phyloP scores from a whole-genome alignment of 768 basidiomycete genomes.

The Punctularia strigosozonata region DNA sequence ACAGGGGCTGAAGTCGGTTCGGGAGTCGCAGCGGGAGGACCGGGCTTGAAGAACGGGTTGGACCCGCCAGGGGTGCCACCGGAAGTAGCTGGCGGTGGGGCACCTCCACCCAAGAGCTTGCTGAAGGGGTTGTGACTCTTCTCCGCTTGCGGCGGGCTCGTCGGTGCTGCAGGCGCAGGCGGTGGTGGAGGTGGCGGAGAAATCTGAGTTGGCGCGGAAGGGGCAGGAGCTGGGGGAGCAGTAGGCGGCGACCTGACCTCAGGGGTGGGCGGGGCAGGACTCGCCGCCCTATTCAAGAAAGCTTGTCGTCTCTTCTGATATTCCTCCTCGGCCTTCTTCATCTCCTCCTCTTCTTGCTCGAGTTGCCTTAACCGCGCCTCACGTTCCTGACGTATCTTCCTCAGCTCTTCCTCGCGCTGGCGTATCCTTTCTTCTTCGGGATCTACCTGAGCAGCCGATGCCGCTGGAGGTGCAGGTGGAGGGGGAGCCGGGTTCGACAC shows the following conservation, averaged over 20 bases:
- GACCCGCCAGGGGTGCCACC: conserved; percentile 34
- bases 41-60: conserved; percentile 69
- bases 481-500: conserved; percentile 24
- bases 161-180: conserved; percentile 17
- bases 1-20: conserved; percentile 25
- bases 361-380: conserved; percentile 56
- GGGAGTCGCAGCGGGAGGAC: conserved; percentile 22
- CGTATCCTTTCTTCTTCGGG: conserved; percentile 66
- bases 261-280: conserved; percentile 6
- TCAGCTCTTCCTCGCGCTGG: conserved; percentile 58
- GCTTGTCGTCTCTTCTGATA: conserved; percentile 20
- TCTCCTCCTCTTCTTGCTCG: conserved; percentile 56
- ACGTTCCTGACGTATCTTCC: conserved; percentile 64
- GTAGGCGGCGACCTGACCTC: not conserved
- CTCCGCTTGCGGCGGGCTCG: conserved; percentile 21
- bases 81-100: conserved; percentile 21
- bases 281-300: conserved; percentile 3
- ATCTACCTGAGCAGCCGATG: conserved; percentile 42
- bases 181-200: conserved; percentile 24
- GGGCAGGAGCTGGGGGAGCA: conserved; percentile 1
- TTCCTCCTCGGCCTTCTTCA: conserved; percentile 32
- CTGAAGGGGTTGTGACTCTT: conserved; percentile 74
- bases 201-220: conserved; percentile 13
- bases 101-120: conserved; percentile 43
- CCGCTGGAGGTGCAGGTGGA: conserved; percentile 26